Percentiles rank a stretch among this genome's conserved stretches.
Conservation (phyloP, 176 grass and related monocot genomes). For the Oryza rufipogon region DNA sequence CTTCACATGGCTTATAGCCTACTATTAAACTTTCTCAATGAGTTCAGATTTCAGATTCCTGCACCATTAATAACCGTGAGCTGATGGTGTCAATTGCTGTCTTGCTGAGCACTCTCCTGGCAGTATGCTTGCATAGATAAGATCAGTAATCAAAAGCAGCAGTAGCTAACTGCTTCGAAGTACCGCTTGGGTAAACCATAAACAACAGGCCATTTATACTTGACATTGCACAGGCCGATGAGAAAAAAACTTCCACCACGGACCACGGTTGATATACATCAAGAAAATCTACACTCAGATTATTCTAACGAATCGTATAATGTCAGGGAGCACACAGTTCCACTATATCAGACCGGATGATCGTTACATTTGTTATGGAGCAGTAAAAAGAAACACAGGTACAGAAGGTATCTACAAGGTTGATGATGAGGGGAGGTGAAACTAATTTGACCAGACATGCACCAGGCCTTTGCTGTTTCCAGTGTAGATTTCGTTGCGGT, state of each 20-base stretch:
- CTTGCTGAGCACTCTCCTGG: no score
- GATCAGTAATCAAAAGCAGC: not conserved
- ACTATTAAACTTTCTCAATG: no score
- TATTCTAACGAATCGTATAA: conserved; percentile 43
- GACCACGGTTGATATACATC: not conserved
- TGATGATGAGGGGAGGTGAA: not conserved
- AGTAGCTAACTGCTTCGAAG: not conserved
- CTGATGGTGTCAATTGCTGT: not conserved
- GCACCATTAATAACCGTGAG: not conserved
- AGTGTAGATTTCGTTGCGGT: conserved; percentile 76
- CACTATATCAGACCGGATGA: conserved; percentile 25
- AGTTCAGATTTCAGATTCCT: not conserved
- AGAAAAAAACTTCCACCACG: not conserved
- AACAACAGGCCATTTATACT: not conserved
- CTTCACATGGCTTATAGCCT: no score
- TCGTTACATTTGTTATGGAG: conserved; percentile 40
- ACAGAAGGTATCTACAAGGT: conserved; percentile 43
- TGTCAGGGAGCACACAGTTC: conserved; percentile 21
- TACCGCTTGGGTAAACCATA: not conserved
- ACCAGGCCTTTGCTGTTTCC: conserved; percentile 70
- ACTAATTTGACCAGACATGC: conserved; percentile 76
- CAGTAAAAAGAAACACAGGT: not conserved
- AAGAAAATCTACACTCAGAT: conserved; percentile 38
- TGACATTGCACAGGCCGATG: not conserved
- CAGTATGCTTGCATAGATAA: no score